A percentile compares a stretch with the other conserved stretches of the same genome.
Conservation (phyloP, 2,329 filamentous ascomycete genomes). For the Aspergillus sp. region DNA sequence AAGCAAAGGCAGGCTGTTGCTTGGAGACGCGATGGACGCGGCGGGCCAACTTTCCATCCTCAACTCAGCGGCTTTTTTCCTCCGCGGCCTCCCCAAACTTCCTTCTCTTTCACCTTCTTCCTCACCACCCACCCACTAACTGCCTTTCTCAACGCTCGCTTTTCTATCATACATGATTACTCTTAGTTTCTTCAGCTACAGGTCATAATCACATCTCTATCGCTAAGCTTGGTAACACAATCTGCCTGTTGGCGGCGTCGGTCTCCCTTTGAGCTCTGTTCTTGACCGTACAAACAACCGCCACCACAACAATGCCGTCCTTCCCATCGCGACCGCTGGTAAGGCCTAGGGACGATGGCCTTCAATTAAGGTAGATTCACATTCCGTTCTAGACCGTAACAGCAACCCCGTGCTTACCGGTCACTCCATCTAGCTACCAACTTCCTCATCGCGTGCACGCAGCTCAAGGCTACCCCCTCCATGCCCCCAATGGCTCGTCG, state of each 20-base stretch:
- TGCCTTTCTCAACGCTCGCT: background rate
- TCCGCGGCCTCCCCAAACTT: conserved; percentile 16
- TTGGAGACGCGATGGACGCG: conserved; percentile 33
- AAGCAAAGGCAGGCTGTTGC: conserved; percentile 18
- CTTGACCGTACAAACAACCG: background rate
- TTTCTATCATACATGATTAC: background rate
- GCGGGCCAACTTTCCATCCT: conserved; percentile 17
- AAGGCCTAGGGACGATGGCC: conserved; percentile 40
- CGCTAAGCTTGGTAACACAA: background rate
- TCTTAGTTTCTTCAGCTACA: background rate
- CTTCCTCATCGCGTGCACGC: conserved; percentile 59
- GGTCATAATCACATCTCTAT: background rate
- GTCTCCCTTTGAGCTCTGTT: background rate
- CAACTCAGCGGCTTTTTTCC: conserved; percentile 28
- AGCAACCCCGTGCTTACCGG: conserved; percentile 11
- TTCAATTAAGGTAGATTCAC: conserved; percentile 44
- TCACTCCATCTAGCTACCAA: conserved; percentile 54
- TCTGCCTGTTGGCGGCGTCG: background rate
- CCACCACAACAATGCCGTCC: conserved; percentile 33
- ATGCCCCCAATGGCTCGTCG: conserved; percentile 62
- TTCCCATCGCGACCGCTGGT: conserved; percentile 42
- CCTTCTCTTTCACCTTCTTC: conserved; percentile 4
- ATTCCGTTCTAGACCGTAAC: background rate
- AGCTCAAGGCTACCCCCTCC: conserved; percentile 59
- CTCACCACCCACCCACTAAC: conserved; percentile 11